Conservation (phyloP, 257 asterid species). For the Fraxinus pennsylvanica region DNA sequence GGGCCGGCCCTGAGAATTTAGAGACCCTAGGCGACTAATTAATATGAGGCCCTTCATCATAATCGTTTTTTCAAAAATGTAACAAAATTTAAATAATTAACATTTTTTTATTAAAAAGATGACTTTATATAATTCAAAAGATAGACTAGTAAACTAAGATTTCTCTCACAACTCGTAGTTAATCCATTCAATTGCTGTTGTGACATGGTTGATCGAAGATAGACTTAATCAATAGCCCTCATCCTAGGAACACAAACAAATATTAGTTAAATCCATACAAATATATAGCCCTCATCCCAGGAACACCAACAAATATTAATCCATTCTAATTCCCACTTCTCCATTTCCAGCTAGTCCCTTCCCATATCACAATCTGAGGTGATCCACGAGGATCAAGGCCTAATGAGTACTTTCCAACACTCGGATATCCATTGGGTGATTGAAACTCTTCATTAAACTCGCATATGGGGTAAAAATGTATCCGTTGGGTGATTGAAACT, state of each 20-base stretch:
- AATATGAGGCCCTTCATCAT: no score
- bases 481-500: slow-evolving; percentile 65
- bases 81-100: no score
- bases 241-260: neutral
- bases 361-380: slow-evolving; percentile 79
- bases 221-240: slow-evolving; percentile 39
- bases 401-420: slow-evolving; percentile 58
- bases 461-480: slow-evolving; percentile 63
- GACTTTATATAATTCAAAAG: no score
- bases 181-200: no score
- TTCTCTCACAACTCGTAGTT: no score
- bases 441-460: slow-evolving; percentile 37
- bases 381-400: slow-evolving; percentile 70
- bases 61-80: no score
- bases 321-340: slow-evolving; percentile 78
- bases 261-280: slow-evolving; percentile 48
- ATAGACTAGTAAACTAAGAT: no score
- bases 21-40: no score
- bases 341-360: slow-evolving; percentile 60
- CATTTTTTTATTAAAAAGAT: no score
- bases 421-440: slow-evolving; percentile 32
- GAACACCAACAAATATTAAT: slow-evolving; percentile 52
- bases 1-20: no score
- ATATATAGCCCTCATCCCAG: slow-evolving; percentile 30
- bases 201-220: slow-evolving; percentile 8